Evolutionary conservation across 2,329 filamentous ascomycete species (phyloP).

Genomic region (Trichothecium sympodiale): DNA sequence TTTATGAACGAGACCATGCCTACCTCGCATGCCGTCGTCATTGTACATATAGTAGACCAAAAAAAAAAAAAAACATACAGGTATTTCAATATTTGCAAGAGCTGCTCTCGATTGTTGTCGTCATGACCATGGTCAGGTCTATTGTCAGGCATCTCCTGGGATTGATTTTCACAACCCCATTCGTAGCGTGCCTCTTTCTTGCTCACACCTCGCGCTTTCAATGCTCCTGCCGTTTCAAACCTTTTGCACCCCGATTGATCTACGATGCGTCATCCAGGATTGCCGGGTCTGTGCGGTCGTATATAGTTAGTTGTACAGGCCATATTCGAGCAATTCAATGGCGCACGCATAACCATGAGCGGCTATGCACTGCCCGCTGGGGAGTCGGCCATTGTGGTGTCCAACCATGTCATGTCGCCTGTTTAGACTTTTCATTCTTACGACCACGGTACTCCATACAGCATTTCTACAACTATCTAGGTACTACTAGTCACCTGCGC

Average conservation of each 20-base stretch:
- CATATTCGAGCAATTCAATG: conserved; percentile 44
- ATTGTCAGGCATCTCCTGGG: conserved; percentile 29
- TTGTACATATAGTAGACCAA: too few relatives aligned
- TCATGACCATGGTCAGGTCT: conserved; percentile 8
- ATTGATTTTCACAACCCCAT: conserved; percentile 32
- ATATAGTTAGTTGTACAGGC: conserved; percentile 46
- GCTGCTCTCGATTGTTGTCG: too few relatives aligned
- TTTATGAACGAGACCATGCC: too few relatives aligned
- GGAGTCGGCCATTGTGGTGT: conserved; percentile 50
- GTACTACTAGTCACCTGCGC: too few relatives aligned
- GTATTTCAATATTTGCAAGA: too few relatives aligned
- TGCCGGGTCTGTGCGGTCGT: conserved; percentile 42
- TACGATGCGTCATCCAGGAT: conserved; percentile 44
- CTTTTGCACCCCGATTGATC: conserved; percentile 34
- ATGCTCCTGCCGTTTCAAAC: conserved; percentile 34
- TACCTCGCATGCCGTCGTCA: too few relatives aligned
- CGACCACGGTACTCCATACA: too few relatives aligned
- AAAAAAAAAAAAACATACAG: too few relatives aligned
- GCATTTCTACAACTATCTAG: too few relatives aligned
- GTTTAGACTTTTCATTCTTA: conserved; percentile 55
- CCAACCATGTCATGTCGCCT: conserved; percentile 50
- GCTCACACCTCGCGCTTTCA: conserved; percentile 40
- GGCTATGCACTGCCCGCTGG: conserved; percentile 37
- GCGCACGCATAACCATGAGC: conserved; percentile 39
- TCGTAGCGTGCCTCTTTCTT: conserved; percentile 38